Evolutionary conservation across 164 flowering plant species (phyloP), one percentile per base, ranked within the genome.

Genomic region (Taxillus chinensis): DNA sequence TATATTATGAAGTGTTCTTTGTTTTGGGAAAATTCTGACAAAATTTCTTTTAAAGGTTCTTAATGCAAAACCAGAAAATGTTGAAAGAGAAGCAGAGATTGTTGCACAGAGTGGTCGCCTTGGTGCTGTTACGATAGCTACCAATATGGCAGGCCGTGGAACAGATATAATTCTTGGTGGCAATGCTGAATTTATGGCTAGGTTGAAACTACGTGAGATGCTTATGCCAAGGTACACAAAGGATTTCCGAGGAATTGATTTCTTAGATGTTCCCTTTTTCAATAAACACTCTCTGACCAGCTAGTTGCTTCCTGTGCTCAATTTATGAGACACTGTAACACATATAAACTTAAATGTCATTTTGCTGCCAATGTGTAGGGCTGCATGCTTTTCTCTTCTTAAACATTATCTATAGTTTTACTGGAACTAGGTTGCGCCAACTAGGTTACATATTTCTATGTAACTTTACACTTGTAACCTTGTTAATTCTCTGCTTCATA

Each of bases 91-190:
- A 81, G 99, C 99, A 63, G 99, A 95, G 75, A 95, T 95, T 74
- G 96, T 95, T 15, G 96, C 93, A 39, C 99, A 95, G 69, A 91
- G 97, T 78, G 99, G 99, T 62, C 99, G 99, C 59, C 77, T 87
- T 59, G 90, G 89, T 41, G 96, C 97, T 55, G 97, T 95, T 64
- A 95, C 99, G 61, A 91, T 95, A 67, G 96, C 99, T 53, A 95
- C 99, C 39, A 95, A 95, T 73, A 95, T 91, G 99, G 99, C 99
- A 49, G 99, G 99, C 54, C 97, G 99, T 74, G 99, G 99, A 52
- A 91, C 99, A 53, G 99, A 95, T 73, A 95, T 95, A 57, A 95
- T 95, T 62, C 95, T 95, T 51, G 99, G 99, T 63, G 99, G 99
- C 12, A 95, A 95, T 86, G 90, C 97, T 54, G 97, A 95, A 74